Conservation (phyloP, 192 early-diverging fungal species). For the Mortierella antarctica region DNA sequence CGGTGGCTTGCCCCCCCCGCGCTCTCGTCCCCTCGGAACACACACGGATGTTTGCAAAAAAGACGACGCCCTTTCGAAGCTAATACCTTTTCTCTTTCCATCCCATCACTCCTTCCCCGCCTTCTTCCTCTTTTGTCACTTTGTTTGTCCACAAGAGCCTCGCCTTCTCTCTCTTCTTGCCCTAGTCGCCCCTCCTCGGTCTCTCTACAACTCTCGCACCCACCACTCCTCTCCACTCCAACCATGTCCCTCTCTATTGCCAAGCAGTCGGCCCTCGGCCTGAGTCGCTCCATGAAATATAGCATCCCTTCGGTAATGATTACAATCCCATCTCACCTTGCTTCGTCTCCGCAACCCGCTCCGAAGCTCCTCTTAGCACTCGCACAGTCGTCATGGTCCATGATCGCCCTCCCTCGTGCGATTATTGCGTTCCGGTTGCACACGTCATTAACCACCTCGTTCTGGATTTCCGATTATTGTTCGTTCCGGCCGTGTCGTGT, state of each 20-base stretch:
- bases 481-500: not conserved
- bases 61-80: conserved; percentile 1
- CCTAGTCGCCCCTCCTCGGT: conserved; percentile 11
- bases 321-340: not conserved
- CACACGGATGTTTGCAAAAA: not conserved
- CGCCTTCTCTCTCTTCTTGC: conserved; percentile 1
- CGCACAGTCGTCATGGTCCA: not conserved
- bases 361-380: not conserved
- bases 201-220: not conserved
- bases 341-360: not conserved
- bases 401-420: not conserved
- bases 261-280: conserved; percentile 47
- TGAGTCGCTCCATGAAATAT: conserved; percentile 49
- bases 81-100: conserved; percentile 14
- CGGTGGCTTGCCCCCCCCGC: no score
- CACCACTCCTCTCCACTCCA: not conserved
- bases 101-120: conserved; percentile 1
- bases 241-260: conserved; percentile 43
- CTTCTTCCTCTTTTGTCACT: not conserved
- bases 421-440: conserved; percentile 22
- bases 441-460: conserved; percentile 24
- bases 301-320: conserved; percentile 48
- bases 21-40: conserved; percentile 2
- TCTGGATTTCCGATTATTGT: conserved; percentile 18
- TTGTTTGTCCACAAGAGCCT: not conserved